These are phyloP conservation scores for Colletotrichum sp. DNA, from an alignment of 2,329 filamentous ascomycete genomes.

Conservation along the genomic window DNA sequence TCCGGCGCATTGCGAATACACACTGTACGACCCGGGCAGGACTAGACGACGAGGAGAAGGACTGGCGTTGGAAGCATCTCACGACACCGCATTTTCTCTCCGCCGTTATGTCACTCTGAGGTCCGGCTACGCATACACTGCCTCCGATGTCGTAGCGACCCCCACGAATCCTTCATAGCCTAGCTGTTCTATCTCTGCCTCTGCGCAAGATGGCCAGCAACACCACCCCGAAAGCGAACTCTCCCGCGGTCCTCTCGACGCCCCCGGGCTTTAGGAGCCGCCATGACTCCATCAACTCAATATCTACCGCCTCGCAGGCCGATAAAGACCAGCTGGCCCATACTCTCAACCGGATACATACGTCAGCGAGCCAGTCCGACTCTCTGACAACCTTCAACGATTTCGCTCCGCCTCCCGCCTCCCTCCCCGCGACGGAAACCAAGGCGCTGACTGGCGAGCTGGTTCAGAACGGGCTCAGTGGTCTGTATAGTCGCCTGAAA, in stretches of 20 bases:
- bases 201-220: conserved; percentile 32
- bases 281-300: conserved; percentile 44
- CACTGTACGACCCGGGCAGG: background rate
- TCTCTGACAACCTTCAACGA: conserved; percentile 94
- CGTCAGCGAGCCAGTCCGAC: conserved; percentile 82
- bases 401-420: conserved; percentile 73
- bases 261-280: conserved; percentile 36
- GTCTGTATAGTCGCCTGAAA: conserved; percentile 84
- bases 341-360: conserved; percentile 87
- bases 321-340: conserved; percentile 79
- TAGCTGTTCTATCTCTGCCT: background rate
- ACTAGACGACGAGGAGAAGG: background rate
- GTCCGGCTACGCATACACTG: background rate
- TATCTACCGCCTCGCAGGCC: conserved; percentile 41
- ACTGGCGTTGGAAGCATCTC: background rate
- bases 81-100: background rate
- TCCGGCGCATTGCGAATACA: background rate
- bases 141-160: background rate
- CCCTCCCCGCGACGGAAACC: conserved; percentile 64
- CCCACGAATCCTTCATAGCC: background rate
- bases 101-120: conserved; percentile 6
- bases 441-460: conserved; percentile 75
- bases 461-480: conserved; percentile 85
- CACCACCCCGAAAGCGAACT: conserved; percentile 32
- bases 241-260: conserved; percentile 33